A percentile compares a stretch with the other conserved stretches of the same genome.
These are phyloP conservation scores for Cyclostephanos invisitatus DNA, from an alignment of 108 stramenopile genomes.

Conservation along the genomic window DNA sequence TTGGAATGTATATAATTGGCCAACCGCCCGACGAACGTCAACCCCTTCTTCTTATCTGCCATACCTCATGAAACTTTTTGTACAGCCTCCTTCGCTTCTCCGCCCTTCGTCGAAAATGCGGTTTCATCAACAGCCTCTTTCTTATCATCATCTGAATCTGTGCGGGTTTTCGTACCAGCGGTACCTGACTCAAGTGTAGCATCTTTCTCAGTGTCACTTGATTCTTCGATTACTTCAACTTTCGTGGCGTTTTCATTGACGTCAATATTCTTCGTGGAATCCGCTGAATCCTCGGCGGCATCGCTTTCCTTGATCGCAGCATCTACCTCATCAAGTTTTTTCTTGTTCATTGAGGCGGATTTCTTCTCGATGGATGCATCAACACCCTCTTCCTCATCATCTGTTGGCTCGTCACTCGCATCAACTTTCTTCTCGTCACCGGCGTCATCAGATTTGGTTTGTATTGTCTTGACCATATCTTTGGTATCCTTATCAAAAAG, in stretches of 20 bases:
- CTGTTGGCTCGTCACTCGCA: too few species aligned
- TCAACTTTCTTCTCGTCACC: background rate
- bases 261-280: background rate
- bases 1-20: too few species aligned
- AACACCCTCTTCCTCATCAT: too few species aligned
- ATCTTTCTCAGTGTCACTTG: background rate
- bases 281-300: background rate
- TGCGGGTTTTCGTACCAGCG: background rate
- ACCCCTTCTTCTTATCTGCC: too few species aligned
- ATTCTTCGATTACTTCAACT: too few species aligned
- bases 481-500: constrained; percentile 63
- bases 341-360: background rate
- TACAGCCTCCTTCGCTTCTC: background rate
- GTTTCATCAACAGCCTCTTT: constrained; percentile 27
- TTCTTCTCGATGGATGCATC: background rate
- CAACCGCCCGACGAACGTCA: too few species aligned
- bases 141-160: constrained; percentile 19
- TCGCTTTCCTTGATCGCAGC: background rate
- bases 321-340: too few species aligned
- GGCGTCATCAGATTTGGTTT: background rate
- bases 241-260: background rate
- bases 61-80: too few species aligned
- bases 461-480: constrained; percentile 3
- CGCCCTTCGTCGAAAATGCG: constrained; percentile 4
- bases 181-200: background rate